A percentile compares a stretch with the other conserved stretches of the same genome.
These are phyloP conservation scores for Ilex aquifolium DNA, from an alignment of 257 asterid genomes.

Conservation along the genomic window DNA sequence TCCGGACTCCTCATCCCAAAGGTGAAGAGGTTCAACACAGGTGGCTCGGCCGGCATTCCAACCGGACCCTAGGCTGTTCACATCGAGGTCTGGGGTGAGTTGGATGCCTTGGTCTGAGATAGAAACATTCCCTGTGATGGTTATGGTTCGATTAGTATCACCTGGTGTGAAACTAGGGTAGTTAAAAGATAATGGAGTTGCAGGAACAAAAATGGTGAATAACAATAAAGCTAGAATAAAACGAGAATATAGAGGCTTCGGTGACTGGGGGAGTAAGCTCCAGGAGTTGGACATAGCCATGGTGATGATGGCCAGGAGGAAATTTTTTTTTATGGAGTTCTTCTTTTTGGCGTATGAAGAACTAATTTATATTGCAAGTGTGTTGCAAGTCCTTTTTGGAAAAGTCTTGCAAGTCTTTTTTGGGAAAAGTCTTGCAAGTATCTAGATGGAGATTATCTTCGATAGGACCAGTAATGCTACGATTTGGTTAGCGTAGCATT, in stretches of 20 bases:
- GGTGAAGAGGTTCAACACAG: slow-evolving; percentile 1
- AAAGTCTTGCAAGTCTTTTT: too few species aligned
- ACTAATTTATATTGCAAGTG: too few species aligned
- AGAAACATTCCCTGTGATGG: not conserved
- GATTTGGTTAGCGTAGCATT: too few species aligned
- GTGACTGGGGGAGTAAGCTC: not conserved
- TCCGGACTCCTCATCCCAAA: slow-evolving; percentile 19
- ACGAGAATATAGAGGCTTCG: not conserved
- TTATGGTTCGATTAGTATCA: slow-evolving; percentile 4
- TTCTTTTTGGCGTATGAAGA: too few species aligned
- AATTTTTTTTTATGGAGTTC: too few species aligned
- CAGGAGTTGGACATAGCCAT: too few species aligned
- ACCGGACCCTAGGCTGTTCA: not conserved
- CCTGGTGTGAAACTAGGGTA: not conserved
- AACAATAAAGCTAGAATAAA: not conserved
- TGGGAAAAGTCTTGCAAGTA: too few species aligned
- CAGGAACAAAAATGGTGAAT: not conserved
- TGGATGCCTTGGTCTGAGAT: slow-evolving; percentile 3
- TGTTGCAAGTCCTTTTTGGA: too few species aligned
- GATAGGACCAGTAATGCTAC: too few species aligned
- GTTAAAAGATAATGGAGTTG: slow-evolving; percentile 4
- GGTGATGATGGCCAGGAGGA: too few species aligned
- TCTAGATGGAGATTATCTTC: too few species aligned
- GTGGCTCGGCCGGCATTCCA: slow-evolving; percentile 10
- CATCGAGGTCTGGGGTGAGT: not conserved